A percentile compares a stretch with the other conserved stretches of the same genome.
Evolutionary conservation across 208 protist genomes (phyloP).

Genomic region (Crithidia brevicula): DNA sequence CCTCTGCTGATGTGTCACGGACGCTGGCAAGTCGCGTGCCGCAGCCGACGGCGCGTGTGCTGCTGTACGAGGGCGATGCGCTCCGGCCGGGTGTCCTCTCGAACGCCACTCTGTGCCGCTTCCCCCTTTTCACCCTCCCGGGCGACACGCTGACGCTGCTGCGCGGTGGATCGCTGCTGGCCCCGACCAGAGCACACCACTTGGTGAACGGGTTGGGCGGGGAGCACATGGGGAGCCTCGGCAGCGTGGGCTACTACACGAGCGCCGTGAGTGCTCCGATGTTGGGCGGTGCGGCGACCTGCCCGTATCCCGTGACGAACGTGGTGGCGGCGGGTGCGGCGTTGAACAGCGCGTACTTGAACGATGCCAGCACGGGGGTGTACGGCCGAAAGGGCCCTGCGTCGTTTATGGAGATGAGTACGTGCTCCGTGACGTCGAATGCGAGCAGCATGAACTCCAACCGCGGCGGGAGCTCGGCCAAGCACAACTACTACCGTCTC

Average conservation of each 20-base stretch:
- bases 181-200: neutral
- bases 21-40: slow-evolving; percentile 15
- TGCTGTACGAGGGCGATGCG: slow-evolving; percentile 67
- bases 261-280: neutral
- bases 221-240: slow-evolving; percentile 8
- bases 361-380: neutral
- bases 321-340: slow-evolving; percentile 2
- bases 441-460: slow-evolving; percentile 17
- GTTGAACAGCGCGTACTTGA: slow-evolving; percentile 15
- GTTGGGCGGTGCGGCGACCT: neutral
- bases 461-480: slow-evolving; percentile 13
- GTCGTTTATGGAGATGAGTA: slow-evolving; percentile 1
- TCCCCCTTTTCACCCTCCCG: slow-evolving; percentile 16
- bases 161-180: slow-evolving; percentile 2
- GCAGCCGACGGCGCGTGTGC: slow-evolving; percentile 39
- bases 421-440: slow-evolving; percentile 27
- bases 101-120: slow-evolving; percentile 60
- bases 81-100: slow-evolving; percentile 55
- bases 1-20: slow-evolving; percentile 8
- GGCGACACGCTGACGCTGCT: slow-evolving; percentile 21
- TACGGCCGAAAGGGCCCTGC: neutral
- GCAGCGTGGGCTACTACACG: neutral
- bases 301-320: neutral
- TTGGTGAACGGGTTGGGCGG: neutral
- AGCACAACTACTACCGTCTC: slow-evolving; percentile 47